Evolutionary conservation across 106 monocot species (phyloP).

Genomic region (Dioscorea dumetorum): DNA sequence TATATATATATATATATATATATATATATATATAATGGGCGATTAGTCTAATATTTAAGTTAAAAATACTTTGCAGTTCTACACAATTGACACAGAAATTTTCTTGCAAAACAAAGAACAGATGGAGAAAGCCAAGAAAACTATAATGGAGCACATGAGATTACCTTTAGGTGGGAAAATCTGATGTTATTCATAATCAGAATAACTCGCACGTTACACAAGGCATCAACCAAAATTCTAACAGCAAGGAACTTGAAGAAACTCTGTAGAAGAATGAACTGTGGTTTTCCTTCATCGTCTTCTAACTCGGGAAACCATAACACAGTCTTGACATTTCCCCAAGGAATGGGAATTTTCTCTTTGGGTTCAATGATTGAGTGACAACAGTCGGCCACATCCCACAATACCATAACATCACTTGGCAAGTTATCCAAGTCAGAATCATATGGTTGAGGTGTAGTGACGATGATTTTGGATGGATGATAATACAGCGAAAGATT

Average conservation of each 20-base stretch:
- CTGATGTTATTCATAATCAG: conserved; percentile 66
- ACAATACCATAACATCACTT: conserved; percentile 22
- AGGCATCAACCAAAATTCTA: conserved; percentile 38
- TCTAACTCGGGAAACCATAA: conserved; percentile 47
- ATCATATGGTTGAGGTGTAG: conserved; percentile 17
- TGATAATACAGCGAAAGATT: conserved; percentile 21
- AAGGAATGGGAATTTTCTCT: conserved; percentile 24
- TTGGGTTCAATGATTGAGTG: conserved; percentile 15
- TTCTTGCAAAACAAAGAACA: no score
- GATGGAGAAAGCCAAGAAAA: no score
- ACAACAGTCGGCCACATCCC: conserved; percentile 19
- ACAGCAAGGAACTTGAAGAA: conserved; percentile 46
- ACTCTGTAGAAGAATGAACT: conserved; percentile 18
- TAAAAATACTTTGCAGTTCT: no score
- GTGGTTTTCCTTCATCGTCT: conserved; percentile 10
- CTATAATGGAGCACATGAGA: neutral
- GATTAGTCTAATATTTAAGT: no score
- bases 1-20: no score
- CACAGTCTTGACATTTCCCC: conserved; percentile 37
- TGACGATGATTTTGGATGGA: conserved; percentile 33
- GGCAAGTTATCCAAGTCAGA: conserved; percentile 11
- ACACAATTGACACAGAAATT: no score
- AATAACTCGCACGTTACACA: conserved; percentile 29
- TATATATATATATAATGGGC: no score
- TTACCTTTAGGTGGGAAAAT: conserved; percentile 61